A percentile compares a stretch with the other conserved stretches of the same genome.
Conservation (phyloP, 148 eudicot genomes). For the Polygonum aviculare region DNA sequence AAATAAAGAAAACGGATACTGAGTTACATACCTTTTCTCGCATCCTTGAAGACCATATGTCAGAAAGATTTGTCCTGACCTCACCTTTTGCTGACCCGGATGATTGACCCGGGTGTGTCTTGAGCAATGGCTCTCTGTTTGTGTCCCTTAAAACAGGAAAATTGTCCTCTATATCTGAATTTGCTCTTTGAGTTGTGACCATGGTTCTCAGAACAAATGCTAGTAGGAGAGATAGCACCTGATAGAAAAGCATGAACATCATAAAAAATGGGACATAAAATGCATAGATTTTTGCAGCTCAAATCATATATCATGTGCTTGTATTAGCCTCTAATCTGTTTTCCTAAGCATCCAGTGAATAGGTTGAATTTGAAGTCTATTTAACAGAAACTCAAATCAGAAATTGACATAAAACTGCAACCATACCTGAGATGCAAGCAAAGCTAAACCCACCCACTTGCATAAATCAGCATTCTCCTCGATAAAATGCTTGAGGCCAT, state of each 20-base stretch:
- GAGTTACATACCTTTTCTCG: slow-evolving; percentile 55
- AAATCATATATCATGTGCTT: background rate
- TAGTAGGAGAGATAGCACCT: slow-evolving; percentile 54
- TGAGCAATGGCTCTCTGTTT: slow-evolving; percentile 48
- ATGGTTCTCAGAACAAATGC: slow-evolving; percentile 54
- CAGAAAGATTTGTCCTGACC: slow-evolving; percentile 30
- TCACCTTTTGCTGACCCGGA: slow-evolving; percentile 32
- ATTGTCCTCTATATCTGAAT: slow-evolving; percentile 44
- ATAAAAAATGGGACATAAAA: background rate
- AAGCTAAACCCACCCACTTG: slow-evolving; percentile 57
- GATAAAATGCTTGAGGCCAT: slow-evolving; percentile 36
- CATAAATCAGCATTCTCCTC: slow-evolving; percentile 52
- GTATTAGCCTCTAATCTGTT: background rate
- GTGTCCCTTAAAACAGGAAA: slow-evolving; percentile 29
- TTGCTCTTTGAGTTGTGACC: slow-evolving; percentile 35
- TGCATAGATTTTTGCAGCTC: background rate
- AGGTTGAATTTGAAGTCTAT: background rate
- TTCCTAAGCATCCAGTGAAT: background rate
- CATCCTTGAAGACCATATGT: slow-evolving; percentile 56
- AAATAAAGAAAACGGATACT: background rate
- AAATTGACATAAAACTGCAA: background rate
- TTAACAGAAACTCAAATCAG: background rate
- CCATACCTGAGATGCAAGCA: slow-evolving; percentile 51
- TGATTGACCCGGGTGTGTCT: slow-evolving; percentile 41
- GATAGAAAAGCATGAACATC: slow-evolving; percentile 15